phyloP scores from a whole-genome alignment of 139 green algal species.

The Trebouxia sp. region DNA sequence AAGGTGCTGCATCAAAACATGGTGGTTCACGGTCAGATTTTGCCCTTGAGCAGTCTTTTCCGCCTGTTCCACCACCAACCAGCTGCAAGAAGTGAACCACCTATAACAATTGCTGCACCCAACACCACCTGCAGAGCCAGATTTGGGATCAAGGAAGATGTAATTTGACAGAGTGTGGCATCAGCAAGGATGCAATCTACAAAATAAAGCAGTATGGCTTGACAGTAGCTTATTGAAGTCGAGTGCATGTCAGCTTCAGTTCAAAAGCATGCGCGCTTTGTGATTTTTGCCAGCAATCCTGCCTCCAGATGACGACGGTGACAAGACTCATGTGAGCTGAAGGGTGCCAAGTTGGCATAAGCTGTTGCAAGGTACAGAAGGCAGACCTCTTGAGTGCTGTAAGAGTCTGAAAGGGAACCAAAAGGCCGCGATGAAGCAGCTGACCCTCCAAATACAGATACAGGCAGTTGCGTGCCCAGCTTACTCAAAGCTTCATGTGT shows the following conservation, averaged over 20 bases:
- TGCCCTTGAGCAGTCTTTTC: background rate
- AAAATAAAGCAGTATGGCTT: too few species aligned
- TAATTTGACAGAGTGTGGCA: too few species aligned
- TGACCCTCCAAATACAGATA: background rate
- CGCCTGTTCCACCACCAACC: constrained; percentile 28
- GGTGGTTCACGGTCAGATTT: background rate
- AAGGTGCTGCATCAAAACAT: too few species aligned
- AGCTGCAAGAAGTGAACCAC: background rate
- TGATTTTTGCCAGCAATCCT: too few species aligned
- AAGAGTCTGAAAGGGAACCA: background rate
- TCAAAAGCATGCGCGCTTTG: too few species aligned
- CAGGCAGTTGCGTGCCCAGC: constrained; percentile 6
- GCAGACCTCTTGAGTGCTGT: background rate
- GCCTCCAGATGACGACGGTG: too few species aligned
- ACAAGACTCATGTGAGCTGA: too few species aligned
- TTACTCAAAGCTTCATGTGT: constrained; percentile 25
- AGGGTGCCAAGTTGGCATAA: too few species aligned
- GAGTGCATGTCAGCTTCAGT: too few species aligned
- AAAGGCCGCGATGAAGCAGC: background rate
- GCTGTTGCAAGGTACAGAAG: too few species aligned
- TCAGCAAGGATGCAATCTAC: background rate
- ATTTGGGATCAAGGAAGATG: too few species aligned
- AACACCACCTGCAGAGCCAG: constrained; percentile 15
- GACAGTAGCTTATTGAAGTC: too few species aligned
- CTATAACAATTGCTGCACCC: constrained; percentile 4